phyloP scores from a whole-genome alignment of 2,329 filamentous ascomycete genomes.

The Stemphylium vesicarium region DNA sequence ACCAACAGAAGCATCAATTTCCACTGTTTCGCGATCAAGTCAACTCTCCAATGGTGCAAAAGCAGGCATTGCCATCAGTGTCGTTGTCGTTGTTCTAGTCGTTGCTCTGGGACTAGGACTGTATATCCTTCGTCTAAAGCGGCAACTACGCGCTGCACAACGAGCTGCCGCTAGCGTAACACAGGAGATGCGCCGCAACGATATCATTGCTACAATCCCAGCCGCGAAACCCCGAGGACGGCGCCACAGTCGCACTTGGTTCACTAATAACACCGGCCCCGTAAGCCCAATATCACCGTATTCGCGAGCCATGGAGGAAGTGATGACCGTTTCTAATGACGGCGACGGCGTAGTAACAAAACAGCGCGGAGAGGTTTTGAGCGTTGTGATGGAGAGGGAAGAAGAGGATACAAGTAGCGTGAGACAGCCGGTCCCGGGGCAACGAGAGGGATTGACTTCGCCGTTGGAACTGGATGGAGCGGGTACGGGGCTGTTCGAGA shows the following conservation, averaged over 20 bases:
- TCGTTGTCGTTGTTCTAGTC: conserved; percentile 18
- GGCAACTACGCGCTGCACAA: conserved; percentile 25
- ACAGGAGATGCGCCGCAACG: conserved; percentile 11
- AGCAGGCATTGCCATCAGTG: conserved; percentile 29
- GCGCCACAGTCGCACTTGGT: neutral
- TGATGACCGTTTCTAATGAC: conserved; percentile 5
- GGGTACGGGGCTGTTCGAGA: conserved; percentile 23
- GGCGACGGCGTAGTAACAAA: conserved; percentile 23
- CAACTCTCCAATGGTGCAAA: conserved; percentile 30
- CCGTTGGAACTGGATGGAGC: conserved; percentile 34
- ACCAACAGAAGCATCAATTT: conserved; percentile 20
- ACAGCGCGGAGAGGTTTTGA: conserved; percentile 28
- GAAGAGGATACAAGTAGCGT: conserved; percentile 25
- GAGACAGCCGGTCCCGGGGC: conserved; percentile 34
- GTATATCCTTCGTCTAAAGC: conserved; percentile 37
- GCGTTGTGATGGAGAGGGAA: conserved; percentile 30
- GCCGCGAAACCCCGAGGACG: neutral
- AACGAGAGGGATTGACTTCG: conserved; percentile 30
- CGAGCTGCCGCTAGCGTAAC: conserved; percentile 21
- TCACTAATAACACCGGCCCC: conserved; percentile 3
- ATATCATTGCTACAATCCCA: neutral
- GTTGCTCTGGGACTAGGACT: conserved; percentile 23
- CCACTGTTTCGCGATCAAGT: conserved; percentile 11
- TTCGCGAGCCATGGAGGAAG: neutral
- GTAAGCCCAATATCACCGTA: conserved; percentile 14